Evolutionary conservation across 2,329 filamentous ascomycete species (phyloP).

Genomic region (Byssochlamys sp.): DNA sequence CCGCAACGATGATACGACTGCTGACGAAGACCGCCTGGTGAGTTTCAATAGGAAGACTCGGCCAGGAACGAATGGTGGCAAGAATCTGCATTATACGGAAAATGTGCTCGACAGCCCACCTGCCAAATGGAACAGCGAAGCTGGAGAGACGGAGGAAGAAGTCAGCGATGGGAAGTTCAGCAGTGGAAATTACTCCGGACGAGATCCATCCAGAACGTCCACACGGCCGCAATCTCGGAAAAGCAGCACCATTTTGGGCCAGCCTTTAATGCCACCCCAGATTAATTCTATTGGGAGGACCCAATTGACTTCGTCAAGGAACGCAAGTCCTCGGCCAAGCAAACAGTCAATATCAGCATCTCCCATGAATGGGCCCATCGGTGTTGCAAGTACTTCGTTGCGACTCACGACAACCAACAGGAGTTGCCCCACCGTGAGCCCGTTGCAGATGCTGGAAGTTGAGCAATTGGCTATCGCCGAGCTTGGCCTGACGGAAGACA

Average conservation of each 20-base stretch:
- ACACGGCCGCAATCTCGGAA: constrained; percentile 32
- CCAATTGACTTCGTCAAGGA: constrained; percentile 29
- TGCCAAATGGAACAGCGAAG: constrained; percentile 60
- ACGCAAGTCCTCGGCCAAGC: constrained; percentile 31
- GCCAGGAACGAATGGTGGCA: constrained; percentile 66
- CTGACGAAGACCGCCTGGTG: constrained; percentile 84
- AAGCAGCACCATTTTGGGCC: constrained; percentile 31
- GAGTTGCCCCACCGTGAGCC: constrained; percentile 49
- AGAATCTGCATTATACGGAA: constrained; percentile 84
- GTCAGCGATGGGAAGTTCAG: constrained; percentile 33
- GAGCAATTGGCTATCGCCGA: constrained; percentile 86
- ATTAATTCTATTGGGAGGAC: constrained; percentile 24
- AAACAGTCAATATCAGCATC: constrained; percentile 33
- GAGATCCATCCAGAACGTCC: constrained; percentile 31
- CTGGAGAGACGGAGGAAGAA: constrained; percentile 49
- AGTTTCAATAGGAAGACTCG: constrained; percentile 65
- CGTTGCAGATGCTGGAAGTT: constrained; percentile 81
- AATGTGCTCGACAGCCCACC: constrained; percentile 67
- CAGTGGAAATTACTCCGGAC: constrained; percentile 38
- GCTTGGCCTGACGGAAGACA: constrained; percentile 74
- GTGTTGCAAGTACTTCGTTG: constrained; percentile 35
- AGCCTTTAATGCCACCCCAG: constrained; percentile 26
- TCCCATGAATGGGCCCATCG: constrained; percentile 28
- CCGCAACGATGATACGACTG: constrained; percentile 73
- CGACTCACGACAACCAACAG: constrained; percentile 46